These are phyloP conservation scores for Leptographium flavum DNA, from an alignment of 2,329 filamentous ascomycete species.

Conservation along the genomic window DNA sequence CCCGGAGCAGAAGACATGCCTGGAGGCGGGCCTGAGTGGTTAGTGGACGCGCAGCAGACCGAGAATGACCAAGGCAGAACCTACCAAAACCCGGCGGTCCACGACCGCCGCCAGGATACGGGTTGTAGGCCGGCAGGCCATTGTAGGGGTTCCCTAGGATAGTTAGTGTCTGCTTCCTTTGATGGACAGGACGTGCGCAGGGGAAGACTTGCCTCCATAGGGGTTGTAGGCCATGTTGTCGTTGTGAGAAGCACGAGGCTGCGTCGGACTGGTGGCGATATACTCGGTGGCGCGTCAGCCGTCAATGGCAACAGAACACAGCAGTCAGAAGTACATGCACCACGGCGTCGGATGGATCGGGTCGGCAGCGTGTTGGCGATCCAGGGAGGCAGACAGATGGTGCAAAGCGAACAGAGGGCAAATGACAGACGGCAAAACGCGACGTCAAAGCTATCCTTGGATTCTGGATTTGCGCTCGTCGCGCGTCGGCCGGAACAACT, in stretches of 20 bases:
- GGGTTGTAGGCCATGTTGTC: slow-evolving; percentile 42
- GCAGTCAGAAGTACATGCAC: background rate
- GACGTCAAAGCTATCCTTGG: background rate
- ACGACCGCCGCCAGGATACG: slow-evolving; percentile 50
- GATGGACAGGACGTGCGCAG: background rate
- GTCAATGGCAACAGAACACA: background rate
- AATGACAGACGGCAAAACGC: no score
- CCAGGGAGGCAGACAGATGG: background rate
- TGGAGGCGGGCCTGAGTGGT: slow-evolving; percentile 51
- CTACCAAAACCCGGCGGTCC: slow-evolving; percentile 71
- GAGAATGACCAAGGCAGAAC: background rate
- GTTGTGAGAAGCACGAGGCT: background rate
- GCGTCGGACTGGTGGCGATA: no score
- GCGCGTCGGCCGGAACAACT: slow-evolving; percentile 6
- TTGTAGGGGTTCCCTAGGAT: slow-evolving; percentile 45
- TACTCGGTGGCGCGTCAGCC: no score
- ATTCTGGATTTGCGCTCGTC: slow-evolving; percentile 1
- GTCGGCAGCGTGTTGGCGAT: background rate
- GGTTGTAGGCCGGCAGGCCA: slow-evolving; percentile 57
- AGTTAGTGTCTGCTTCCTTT: no score
- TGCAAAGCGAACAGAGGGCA: no score
- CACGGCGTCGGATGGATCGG: no score
- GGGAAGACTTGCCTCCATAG: slow-evolving; percentile 33
- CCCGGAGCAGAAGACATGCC: slow-evolving; percentile 71
- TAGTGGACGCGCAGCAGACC: slow-evolving; percentile 4